Evolutionary conservation across 768 basidiomycete species (phyloP).

Genomic region (Leccinum ochraceum): DNA sequence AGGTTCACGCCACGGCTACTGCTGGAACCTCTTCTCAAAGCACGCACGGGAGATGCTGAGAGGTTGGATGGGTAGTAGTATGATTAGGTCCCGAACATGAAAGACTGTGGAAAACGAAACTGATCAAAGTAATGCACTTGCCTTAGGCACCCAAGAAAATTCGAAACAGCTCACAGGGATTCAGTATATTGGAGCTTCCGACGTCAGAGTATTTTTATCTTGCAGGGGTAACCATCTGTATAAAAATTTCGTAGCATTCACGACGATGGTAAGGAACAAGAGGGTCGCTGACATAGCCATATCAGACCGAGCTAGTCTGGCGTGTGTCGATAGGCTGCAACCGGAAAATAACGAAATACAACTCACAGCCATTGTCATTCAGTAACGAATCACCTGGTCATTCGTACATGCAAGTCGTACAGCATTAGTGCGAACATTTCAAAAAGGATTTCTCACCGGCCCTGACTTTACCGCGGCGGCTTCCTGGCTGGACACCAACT

Average conservation of each 20-base stretch:
- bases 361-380: neutral
- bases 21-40: conserved; percentile 16
- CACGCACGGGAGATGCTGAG: conserved; percentile 16
- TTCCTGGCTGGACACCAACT: neutral
- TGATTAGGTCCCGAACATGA: conserved; percentile 2
- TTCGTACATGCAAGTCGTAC: neutral
- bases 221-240: neutral
- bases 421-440: neutral
- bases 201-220: neutral
- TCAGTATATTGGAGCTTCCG: neutral
- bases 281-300: neutral
- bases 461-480: neutral
- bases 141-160: neutral
- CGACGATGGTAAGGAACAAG: neutral
- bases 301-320: neutral
- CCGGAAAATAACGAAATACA: neutral
- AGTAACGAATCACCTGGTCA: neutral
- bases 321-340: neutral
- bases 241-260: neutral
- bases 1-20: conserved; percentile 1
- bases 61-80: conserved; percentile 10
- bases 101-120: neutral
- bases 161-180: neutral
- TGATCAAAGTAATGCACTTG: neutral
- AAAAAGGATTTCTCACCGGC: neutral